Percentiles rank a stretch among this genome's conserved stretches.
These are phyloP conservation scores for Dryas integrifolia DNA, from an alignment of 331 rosid species.

Conservation along the genomic window DNA sequence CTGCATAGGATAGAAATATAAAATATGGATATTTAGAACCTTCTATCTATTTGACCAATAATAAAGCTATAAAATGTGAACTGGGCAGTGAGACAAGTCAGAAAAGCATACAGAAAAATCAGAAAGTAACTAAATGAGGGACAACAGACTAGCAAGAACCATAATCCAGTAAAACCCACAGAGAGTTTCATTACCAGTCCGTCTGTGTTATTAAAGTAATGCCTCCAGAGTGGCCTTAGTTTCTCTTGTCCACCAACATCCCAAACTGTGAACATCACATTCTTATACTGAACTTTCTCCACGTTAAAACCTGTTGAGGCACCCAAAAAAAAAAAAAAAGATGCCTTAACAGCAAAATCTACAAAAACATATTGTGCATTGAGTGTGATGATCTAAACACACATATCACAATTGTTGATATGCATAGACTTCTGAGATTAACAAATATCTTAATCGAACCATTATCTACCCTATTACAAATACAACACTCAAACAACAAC, in stretches of 20 bases:
- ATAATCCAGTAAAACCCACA: background rate
- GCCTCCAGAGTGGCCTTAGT: constrained; percentile 98
- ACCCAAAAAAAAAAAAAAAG: background rate
- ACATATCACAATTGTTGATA: background rate
- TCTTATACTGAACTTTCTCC: constrained; percentile 96
- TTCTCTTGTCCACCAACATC: constrained; percentile 98
- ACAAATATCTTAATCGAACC: too few species aligned
- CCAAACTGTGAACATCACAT: constrained; percentile 96
- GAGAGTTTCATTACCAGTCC: constrained; percentile 59
- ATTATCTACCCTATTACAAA: background rate
- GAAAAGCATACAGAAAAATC: constrained; percentile 1
- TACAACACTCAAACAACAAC: background rate
- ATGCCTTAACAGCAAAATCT: constrained; percentile 6
- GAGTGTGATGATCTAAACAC: background rate
- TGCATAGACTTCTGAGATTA: background rate
- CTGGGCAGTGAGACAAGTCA: background rate
- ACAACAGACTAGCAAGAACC: background rate
- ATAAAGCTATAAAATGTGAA: background rate
- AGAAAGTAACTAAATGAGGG: background rate
- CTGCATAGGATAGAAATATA: constrained; percentile 41
- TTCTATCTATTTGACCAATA: background rate
- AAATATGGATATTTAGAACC: background rate
- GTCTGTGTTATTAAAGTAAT: constrained; percentile 87
- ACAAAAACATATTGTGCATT: background rate
- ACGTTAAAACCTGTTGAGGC: constrained; percentile 75